These are phyloP conservation scores for Kokia cookei DNA, from an alignment of 441 rosid species.

Conservation along the genomic window DNA sequence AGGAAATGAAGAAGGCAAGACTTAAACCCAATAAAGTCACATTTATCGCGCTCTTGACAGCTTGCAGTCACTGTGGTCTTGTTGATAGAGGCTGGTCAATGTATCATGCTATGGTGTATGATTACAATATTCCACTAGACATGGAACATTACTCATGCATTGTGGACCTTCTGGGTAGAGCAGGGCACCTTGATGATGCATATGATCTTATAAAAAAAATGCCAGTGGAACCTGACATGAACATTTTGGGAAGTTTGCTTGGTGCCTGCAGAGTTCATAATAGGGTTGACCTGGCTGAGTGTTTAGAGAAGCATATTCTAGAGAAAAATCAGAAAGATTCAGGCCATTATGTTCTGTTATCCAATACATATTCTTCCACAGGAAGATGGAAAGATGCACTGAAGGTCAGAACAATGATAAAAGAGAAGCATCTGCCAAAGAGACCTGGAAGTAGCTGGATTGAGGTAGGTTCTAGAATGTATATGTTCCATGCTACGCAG, in stretches of 20 bases:
- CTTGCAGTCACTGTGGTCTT: constrained; percentile 32
- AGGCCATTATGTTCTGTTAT: constrained; percentile 25
- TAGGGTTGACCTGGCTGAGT: constrained; percentile 15
- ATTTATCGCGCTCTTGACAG: constrained; percentile 24
- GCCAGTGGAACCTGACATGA: constrained; percentile 22
- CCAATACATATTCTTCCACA: constrained; percentile 22
- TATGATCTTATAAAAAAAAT: constrained; percentile 13
- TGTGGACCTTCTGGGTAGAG: constrained; percentile 32
- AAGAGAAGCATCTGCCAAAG: constrained; percentile 20
- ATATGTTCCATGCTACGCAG: constrained; percentile 24
- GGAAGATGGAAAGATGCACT: constrained; percentile 25
- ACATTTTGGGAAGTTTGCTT: constrained; percentile 30
- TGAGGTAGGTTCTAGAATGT: constrained; percentile 21
- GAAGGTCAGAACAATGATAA: constrained; percentile 18
- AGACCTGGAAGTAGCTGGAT: constrained; percentile 32
- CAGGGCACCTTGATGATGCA: constrained; percentile 18
- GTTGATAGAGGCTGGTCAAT: constrained; percentile 20
- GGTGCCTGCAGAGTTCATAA: constrained; percentile 30
- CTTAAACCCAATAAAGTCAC: constrained; percentile 30
- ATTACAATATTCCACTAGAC: constrained; percentile 18
- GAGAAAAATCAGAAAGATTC: constrained; percentile 12
- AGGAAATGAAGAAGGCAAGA: constrained; percentile 24
- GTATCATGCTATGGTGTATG: constrained; percentile 18
- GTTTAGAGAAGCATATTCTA: constrained; percentile 12
- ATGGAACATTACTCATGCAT: constrained; percentile 33